Percentiles rank a stretch among this genome's conserved stretches.
phyloP scores from a whole-genome alignment of 306 rosid species.

The Hylodesmum podocarpum region DNA sequence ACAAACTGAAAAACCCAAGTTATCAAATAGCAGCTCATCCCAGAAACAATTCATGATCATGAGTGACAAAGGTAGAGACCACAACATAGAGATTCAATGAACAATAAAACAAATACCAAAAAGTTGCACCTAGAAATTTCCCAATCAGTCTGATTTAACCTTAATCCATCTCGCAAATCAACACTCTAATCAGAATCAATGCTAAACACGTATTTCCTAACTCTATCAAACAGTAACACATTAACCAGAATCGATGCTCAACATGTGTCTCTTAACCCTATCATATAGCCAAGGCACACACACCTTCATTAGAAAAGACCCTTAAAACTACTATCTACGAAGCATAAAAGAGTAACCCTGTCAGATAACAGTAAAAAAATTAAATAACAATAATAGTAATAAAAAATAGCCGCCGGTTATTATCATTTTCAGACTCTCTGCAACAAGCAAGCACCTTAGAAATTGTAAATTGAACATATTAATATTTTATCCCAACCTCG shows the following conservation, averaged over 20 bases:
- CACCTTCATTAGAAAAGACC: no score
- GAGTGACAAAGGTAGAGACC: background rate
- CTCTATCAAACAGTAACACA: no score
- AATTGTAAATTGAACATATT: background rate
- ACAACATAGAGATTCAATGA: background rate
- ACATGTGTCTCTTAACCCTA: no score
- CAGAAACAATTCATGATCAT: background rate
- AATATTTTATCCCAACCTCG: background rate
- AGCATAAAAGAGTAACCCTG: background rate
- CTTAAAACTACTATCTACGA: background rate
- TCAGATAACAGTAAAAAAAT: no score
- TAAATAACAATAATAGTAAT: no score
- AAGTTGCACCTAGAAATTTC: background rate
- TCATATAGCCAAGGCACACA: no score
- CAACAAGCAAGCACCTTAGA: background rate
- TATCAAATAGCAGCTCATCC: background rate
- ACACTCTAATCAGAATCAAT: background rate
- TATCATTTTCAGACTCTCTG: background rate
- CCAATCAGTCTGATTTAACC: background rate
- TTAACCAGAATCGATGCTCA: no score
- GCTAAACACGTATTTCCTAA: background rate
- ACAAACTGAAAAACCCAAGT: conserved; percentile 4
- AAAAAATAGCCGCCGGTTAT: background rate
- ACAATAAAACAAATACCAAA: background rate
- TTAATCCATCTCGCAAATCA: background rate